Evolutionary conservation across 176 grass and related monocot genomes (phyloP).

Genomic region (Paspalum notatum): DNA sequence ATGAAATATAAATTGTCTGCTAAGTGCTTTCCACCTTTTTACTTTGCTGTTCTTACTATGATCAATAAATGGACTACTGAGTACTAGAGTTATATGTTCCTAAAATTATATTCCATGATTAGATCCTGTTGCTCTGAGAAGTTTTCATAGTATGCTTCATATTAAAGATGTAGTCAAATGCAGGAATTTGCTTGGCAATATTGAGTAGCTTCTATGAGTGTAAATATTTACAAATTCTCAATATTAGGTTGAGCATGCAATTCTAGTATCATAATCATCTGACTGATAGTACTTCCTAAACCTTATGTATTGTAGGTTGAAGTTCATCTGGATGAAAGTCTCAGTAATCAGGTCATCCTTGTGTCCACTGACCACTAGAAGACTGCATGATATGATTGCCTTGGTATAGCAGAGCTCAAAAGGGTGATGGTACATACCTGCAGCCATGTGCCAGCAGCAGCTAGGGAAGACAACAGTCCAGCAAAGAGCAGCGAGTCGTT

Average conservation of each 20-base stretch:
- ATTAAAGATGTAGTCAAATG: background rate
- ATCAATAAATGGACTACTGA: background rate
- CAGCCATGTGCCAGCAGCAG: constrained; percentile 95
- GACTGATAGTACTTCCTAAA: constrained; percentile 12
- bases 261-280: constrained; percentile 13
- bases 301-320: constrained; percentile 25
- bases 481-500: constrained; percentile 90
- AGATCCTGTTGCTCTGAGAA: background rate
- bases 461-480: constrained; percentile 86
- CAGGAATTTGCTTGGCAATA: background rate
- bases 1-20: background rate
- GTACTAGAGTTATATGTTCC: background rate
- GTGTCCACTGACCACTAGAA: background rate
- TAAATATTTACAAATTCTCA: background rate
- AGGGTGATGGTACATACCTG: constrained; percentile 58
- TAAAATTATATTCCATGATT: background rate
- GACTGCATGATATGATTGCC: background rate
- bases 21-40: background rate
- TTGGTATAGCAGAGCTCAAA: constrained; percentile 27
- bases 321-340: constrained; percentile 11
- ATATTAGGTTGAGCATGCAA: background rate
- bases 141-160: background rate
- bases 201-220: constrained; percentile 27
- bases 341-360: constrained; percentile 24
- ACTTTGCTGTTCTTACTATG: background rate